Evolutionary conservation across 345 rosid species (phyloP), one percentile per base, ranked within the genome.

Genomic region (Lepidium africanum): DNA sequence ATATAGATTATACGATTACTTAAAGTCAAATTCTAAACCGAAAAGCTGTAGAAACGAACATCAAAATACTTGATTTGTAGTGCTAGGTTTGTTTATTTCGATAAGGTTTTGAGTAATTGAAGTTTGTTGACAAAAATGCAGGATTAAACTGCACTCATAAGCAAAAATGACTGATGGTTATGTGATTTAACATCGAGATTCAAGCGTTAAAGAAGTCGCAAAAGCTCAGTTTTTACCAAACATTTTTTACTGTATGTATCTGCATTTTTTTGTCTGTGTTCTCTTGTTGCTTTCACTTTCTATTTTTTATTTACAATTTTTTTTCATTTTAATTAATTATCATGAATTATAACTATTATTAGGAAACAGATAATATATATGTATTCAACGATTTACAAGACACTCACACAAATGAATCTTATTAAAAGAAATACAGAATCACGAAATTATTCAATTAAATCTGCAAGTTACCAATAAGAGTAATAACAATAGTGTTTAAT

Each of bases 101-200:
- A 27, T 27, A 27, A 0, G 32, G 32, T 27, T 25, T 27, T 27
- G 6, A 27, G 32, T 27, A 27, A 27, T 27, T 2, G 32, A 27
- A 27, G 6, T 21, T 27, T 27, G 32, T 27, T 27, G 32, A 27
- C 32, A 21, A 27, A 27, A 27, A 41, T 39, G 67, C 72, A 73
- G 72, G 77, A 50, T 73, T 59, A 66, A 37, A 42, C 36, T 59
- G 61, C 67, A 73, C 49, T 66, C 72, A 9, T 66, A 59, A 66
- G 52, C 7, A 21, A 49, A 17, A 55, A n/a, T 17, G 75, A 11
- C 37, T 47, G 73, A 52, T 53, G 42, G 56, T 35, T 45, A 19
- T 60, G 56, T 19, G 39, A 16, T 16, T 42, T 16, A 27, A 48
- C 17, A 8, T 17, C 5, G 21, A 6, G 62, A 33, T 66, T 30